A percentile compares a stretch with the other conserved stretches of the same genome.
These are phyloP conservation scores for Globisporangium takayamanum DNA, from an alignment of 352 stramenopile genomes.

Conservation along the genomic window DNA sequence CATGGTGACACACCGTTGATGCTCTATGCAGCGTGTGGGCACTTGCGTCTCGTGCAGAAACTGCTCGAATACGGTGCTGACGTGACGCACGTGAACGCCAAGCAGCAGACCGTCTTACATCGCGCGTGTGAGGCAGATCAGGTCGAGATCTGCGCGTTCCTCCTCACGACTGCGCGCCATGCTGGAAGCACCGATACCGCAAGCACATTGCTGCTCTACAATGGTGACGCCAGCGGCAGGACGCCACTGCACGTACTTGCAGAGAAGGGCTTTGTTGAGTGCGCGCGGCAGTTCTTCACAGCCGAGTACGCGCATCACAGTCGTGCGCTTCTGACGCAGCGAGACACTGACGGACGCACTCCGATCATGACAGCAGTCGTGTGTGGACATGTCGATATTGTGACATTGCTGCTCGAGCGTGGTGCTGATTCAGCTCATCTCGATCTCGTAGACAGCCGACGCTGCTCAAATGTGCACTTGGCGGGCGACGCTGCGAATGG, in stretches of 20 bases:
- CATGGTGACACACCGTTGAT: conserved; percentile 45
- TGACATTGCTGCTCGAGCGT: conserved; percentile 22
- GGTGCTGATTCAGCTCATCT: conserved; percentile 10
- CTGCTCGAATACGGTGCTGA: conserved; percentile 25
- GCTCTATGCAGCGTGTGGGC: conserved; percentile 43
- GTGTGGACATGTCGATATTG: conserved; percentile 25
- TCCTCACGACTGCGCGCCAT: conserved; percentile 17
- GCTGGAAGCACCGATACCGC: conserved; percentile 8
- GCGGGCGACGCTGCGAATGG: conserved; percentile 23
- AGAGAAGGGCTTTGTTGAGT: conserved; percentile 44
- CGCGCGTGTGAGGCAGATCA: conserved; percentile 54
- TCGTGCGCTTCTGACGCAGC: conserved; percentile 17
- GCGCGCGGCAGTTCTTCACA: conserved; percentile 34
- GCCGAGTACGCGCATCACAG: conserved; percentile 6
- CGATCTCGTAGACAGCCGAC: conserved; percentile 26
- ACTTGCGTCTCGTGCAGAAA: conserved; percentile 36
- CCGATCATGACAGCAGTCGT: conserved; percentile 38
- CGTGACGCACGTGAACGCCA: conserved; percentile 19
- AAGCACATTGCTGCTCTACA: conserved; percentile 16
- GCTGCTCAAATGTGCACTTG: conserved; percentile 32
- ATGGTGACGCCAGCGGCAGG: conserved; percentile 18
- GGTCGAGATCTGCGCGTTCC: conserved; percentile 38
- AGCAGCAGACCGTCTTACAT: conserved; percentile 47
- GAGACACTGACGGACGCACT: conserved; percentile 21
- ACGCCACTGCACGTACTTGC: conserved; percentile 44